Conservation (phyloP, 2,329 filamentous ascomycete genomes). For the Fusarium musae region DNA sequence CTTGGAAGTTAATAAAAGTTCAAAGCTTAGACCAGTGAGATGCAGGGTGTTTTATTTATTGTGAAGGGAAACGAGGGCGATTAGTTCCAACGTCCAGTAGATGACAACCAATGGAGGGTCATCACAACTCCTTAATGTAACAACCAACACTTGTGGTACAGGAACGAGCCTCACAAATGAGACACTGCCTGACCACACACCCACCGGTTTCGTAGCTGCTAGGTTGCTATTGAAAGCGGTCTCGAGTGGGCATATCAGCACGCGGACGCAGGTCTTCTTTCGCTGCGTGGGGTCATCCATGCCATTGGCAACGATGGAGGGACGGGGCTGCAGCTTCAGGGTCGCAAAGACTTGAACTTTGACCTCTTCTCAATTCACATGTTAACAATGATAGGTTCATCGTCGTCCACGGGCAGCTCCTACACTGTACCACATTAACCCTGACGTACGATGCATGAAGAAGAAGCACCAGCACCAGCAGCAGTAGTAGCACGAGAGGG, state of each 20-base stretch:
- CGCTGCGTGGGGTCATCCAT: constrained; percentile 38
- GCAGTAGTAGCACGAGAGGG: constrained; percentile 11
- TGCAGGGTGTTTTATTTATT: background rate
- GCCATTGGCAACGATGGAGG: constrained; percentile 11
- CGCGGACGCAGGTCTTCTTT: constrained; percentile 26
- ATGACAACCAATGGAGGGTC: background rate
- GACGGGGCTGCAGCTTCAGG: constrained; percentile 26
- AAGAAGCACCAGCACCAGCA: background rate
- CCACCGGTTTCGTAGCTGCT: background rate
- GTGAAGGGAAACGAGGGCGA: background rate
- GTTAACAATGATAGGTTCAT: constrained; percentile 47
- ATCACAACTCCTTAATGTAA: background rate
- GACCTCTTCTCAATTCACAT: constrained; percentile 43
- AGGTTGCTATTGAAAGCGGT: constrained; percentile 7
- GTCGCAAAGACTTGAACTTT: constrained; percentile 32
- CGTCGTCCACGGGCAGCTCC: constrained; percentile 34
- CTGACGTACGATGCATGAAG: constrained; percentile 35
- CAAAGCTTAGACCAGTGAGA: background rate
- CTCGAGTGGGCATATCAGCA: constrained; percentile 41
- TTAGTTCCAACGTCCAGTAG: background rate
- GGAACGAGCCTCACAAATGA: constrained; percentile 18
- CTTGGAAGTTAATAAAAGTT: background rate
- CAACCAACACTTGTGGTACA: background rate
- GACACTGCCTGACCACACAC: constrained; percentile 12
- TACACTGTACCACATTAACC: constrained; percentile 29